These are phyloP conservation scores for Trebouxia sp. DNA, from an alignment of 139 green algal species.

Conservation along the genomic window DNA sequence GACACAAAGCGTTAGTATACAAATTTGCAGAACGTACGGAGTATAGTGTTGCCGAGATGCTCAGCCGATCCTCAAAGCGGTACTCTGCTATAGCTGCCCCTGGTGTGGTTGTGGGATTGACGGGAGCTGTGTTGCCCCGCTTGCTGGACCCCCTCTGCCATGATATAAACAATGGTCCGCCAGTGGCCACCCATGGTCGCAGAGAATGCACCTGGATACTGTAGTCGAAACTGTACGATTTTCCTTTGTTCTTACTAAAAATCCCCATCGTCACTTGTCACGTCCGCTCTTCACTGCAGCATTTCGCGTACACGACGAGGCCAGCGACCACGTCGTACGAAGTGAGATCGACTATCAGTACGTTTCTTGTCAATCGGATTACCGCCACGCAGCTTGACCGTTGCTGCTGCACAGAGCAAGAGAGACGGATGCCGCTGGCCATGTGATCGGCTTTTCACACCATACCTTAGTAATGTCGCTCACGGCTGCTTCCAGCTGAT, in stretches of 20 bases:
- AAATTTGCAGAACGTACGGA: not conserved
- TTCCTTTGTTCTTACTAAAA: slow-evolving; percentile 33
- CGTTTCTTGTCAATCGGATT: not conserved
- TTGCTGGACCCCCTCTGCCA: slow-evolving; percentile 31
- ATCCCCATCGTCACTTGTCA: slow-evolving; percentile 14
- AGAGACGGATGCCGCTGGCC: not conserved
- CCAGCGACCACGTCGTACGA: too few species aligned
- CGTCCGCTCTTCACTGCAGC: not conserved
- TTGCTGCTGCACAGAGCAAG: not conserved
- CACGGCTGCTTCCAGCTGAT: too few species aligned
- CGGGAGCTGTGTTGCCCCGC: not conserved
- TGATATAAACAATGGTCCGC: not conserved
- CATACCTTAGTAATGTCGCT: not conserved
- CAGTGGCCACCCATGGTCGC: not conserved
- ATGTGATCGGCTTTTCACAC: not conserved
- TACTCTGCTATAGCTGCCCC: slow-evolving; percentile 5
- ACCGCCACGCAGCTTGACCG: not conserved
- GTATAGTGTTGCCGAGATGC: slow-evolving; percentile 7
- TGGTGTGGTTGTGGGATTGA: not conserved
- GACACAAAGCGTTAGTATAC: not conserved
- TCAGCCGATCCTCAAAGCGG: slow-evolving; percentile 8
- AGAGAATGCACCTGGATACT: slow-evolving; percentile 27
- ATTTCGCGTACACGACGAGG: too few species aligned
- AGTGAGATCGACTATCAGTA: too few species aligned
- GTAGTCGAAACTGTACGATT: slow-evolving; percentile 29